These are phyloP conservation scores for Poa pratensis DNA, from an alignment of 176 grass and related monocot species.

Conservation along the genomic window DNA sequence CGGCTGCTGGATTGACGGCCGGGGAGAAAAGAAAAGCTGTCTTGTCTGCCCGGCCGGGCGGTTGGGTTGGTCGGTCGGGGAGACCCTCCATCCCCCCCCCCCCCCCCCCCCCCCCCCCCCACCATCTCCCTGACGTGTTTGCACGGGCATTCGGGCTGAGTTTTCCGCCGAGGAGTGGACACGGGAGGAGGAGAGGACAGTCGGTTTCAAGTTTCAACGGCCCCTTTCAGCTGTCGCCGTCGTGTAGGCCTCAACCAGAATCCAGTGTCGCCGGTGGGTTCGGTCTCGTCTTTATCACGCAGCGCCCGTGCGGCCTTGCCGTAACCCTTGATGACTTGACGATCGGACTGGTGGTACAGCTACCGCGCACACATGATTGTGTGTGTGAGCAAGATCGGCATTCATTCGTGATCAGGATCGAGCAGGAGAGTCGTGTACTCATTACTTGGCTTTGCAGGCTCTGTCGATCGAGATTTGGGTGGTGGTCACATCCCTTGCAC, in stretches of 20 bases:
- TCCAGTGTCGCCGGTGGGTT: neutral
- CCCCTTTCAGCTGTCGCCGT: slow-evolving; percentile 1
- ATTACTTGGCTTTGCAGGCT: neutral
- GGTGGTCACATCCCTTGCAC: slow-evolving; percentile 26
- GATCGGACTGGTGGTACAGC: too few species aligned
- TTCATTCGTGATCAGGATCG: too few species aligned
- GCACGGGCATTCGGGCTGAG: neutral
- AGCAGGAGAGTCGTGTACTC: neutral
- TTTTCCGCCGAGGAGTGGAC: too few species aligned
- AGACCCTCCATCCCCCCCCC: too few species aligned
- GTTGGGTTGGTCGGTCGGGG: neutral
- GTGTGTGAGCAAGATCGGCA: too few species aligned
- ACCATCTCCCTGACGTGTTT: slow-evolving; percentile 11
- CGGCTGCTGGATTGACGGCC: neutral
- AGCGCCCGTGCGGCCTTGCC: slow-evolving; percentile 4
- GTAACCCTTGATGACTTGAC: too few species aligned
- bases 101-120: too few species aligned
- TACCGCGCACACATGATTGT: too few species aligned
- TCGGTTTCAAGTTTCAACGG: slow-evolving; percentile 6
- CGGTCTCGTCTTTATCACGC: slow-evolving; percentile 29
- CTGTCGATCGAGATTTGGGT: neutral
- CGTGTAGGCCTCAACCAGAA: slow-evolving; percentile 34
- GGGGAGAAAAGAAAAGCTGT: neutral
- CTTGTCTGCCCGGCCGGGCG: slow-evolving; percentile 22
- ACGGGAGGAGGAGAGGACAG: neutral